A percentile compares a stretch with the other conserved stretches of the same genome.
Conservation (phyloP, 1,284 basidiomycete genomes). For the Cryptococcus wingfieldii region DNA sequence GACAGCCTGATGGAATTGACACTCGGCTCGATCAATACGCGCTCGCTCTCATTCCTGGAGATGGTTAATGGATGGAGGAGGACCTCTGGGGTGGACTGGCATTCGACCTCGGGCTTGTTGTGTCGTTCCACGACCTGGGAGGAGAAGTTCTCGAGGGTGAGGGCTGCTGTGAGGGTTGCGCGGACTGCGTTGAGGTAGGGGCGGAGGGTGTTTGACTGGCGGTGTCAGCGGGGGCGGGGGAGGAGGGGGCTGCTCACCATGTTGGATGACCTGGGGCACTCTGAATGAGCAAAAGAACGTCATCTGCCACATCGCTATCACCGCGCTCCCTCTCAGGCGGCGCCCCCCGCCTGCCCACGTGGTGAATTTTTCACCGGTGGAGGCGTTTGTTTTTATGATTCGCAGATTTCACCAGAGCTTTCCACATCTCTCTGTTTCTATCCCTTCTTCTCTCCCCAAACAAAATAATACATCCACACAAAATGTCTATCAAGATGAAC, state of each 20-base stretch:
- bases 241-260: constrained; percentile 13
- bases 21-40: constrained; percentile 91
- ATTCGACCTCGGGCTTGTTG: constrained; percentile 93
- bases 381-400: not conserved
- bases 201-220: constrained; percentile 64
- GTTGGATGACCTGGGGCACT: not conserved
- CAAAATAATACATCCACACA: constrained; percentile 10
- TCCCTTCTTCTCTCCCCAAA: constrained; percentile 2
- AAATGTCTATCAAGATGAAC: constrained; percentile 43
- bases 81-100: constrained; percentile 81
- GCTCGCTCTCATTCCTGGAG: constrained; percentile 93
- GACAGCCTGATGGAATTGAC: constrained; percentile 94
- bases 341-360: not conserved
- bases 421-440: constrained; percentile 2
- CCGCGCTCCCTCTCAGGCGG: not conserved
- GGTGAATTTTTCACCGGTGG: constrained; percentile 2
- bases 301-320: constrained; percentile 6
- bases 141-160: constrained; percentile 95
- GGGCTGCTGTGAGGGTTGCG: constrained; percentile 91
- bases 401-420: not conserved
- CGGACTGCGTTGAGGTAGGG: constrained; percentile 95
- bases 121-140: constrained; percentile 96
- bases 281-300: constrained; percentile 3
- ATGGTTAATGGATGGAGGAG: constrained; percentile 88
- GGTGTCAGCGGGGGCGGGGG: constrained; percentile 23